Evolutionary conservation across 495 filamentous ascomycete species (phyloP).

Genomic region (Aspergillus cavernicola): DNA sequence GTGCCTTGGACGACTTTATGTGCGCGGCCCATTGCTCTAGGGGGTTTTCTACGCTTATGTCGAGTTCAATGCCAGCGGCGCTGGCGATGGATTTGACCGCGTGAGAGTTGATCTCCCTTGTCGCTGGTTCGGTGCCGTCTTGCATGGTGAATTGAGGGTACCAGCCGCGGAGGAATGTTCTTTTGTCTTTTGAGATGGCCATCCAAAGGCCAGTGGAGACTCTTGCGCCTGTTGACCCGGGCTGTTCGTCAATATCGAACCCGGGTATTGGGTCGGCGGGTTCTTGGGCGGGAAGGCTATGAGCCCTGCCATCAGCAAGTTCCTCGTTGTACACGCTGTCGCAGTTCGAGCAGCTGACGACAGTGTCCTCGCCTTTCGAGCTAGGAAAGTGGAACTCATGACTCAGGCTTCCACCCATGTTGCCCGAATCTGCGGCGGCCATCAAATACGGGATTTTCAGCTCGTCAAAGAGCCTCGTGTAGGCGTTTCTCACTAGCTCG

Average conservation of each 20-base stretch:
- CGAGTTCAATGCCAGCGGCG: slow-evolving; percentile 61
- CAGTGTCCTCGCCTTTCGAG: slow-evolving; percentile 77
- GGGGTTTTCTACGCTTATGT: slow-evolving; percentile 64
- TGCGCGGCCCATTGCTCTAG: slow-evolving; percentile 51
- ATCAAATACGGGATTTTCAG: slow-evolving; percentile 79
- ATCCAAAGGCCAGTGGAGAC: slow-evolving; percentile 54
- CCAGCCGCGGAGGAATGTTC: slow-evolving; percentile 63
- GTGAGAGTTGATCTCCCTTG: slow-evolving; percentile 63
- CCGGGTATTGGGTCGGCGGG: slow-evolving; percentile 15
- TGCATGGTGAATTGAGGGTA: slow-evolving; percentile 49
- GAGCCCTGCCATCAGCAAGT: slow-evolving; percentile 51
- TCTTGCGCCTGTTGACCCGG: slow-evolving; percentile 23
- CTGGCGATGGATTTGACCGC: slow-evolving; percentile 60
- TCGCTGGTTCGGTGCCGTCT: slow-evolving; percentile 29
- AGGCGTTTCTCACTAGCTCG: slow-evolving; percentile 62
- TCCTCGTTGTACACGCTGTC: slow-evolving; percentile 83
- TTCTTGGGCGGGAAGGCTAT: slow-evolving; percentile 12
- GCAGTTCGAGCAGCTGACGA: slow-evolving; percentile 73
- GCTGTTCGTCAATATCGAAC: slow-evolving; percentile 30
- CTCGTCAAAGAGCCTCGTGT: slow-evolving; percentile 72
- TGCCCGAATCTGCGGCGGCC: slow-evolving; percentile 88
- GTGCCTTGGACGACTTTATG: slow-evolving; percentile 28
- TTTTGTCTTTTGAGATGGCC: slow-evolving; percentile 65
- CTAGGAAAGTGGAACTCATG: slow-evolving; percentile 91
- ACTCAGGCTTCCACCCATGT: slow-evolving; percentile 87